A percentile compares a stretch with the other conserved stretches of the same genome.
These are phyloP conservation scores for Rhodotorula kratochvilovae DNA, from an alignment of 768 basidiomycete species.

Conservation along the genomic window DNA sequence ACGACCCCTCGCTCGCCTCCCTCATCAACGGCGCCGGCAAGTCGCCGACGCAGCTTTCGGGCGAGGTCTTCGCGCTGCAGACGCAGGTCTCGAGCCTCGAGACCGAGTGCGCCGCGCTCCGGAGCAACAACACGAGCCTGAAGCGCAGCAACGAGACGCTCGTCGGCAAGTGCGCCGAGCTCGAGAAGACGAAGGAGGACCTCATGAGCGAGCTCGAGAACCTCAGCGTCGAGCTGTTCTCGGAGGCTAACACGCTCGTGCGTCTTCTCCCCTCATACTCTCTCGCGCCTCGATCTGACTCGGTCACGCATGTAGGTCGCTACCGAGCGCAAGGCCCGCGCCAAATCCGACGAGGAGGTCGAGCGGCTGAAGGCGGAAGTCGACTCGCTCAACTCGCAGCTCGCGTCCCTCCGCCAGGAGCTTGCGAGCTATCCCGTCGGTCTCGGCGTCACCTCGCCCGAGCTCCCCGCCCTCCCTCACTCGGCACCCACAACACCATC, in stretches of 20 bases:
- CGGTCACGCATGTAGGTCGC: too few relatives aligned
- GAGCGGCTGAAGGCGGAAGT: slow-evolving; percentile 5
- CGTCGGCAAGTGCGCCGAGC: slow-evolving; percentile 27
- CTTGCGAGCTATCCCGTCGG: not conserved
- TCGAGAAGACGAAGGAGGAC: slow-evolving; percentile 38
- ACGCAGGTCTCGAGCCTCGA: slow-evolving; percentile 19
- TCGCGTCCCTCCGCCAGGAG: slow-evolving; percentile 5
- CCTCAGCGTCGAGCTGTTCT: slow-evolving; percentile 35
- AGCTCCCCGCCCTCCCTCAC: slow-evolving; percentile 11
- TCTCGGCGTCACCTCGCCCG: slow-evolving; percentile 8
- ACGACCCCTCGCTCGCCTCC: not conserved
- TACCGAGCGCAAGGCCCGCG: slow-evolving; percentile 23
- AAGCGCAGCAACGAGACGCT: slow-evolving; percentile 24
- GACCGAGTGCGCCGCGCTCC: slow-evolving; percentile 1
- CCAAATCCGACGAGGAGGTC: slow-evolving; percentile 23
- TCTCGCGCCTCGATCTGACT: too few relatives aligned
- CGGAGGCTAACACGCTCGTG: slow-evolving; percentile 38
- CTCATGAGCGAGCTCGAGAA: slow-evolving; percentile 36
- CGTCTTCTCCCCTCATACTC: not conserved
- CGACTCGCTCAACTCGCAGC: slow-evolving; percentile 12
- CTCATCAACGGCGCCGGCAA: not conserved
- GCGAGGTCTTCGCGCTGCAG: slow-evolving; percentile 19
- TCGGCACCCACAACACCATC: not conserved
- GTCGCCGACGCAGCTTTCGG: not conserved
- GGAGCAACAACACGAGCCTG: slow-evolving; percentile 17